A percentile compares a stretch with the other conserved stretches of the same genome.
Evolutionary conservation across 805 yeast genomes (phyloP).

Genomic region (Zygoascus biomembranicola): DNA sequence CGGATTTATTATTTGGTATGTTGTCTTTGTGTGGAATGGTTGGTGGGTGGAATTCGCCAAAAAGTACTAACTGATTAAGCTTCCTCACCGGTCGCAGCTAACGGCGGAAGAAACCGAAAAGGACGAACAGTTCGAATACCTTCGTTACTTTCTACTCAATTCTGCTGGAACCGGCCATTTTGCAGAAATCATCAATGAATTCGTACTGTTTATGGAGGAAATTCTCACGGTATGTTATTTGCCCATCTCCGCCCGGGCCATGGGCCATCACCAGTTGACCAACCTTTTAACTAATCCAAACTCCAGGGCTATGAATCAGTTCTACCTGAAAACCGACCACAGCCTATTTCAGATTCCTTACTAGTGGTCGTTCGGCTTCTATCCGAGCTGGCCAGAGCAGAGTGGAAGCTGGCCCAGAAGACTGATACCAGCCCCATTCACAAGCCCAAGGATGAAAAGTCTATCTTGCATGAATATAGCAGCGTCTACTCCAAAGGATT

Average conservation of each 20-base stretch:
- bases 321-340: not conserved
- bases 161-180: constrained; percentile 13
- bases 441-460: not conserved
- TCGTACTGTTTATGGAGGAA: constrained; percentile 6
- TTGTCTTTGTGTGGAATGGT: not conserved
- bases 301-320: not conserved
- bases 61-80: not conserved
- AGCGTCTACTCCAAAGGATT: constrained; percentile 3
- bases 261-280: too few species aligned
- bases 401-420: constrained; percentile 10
- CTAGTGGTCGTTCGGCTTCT: constrained; percentile 11
- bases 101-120: constrained; percentile 11
- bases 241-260: too few species aligned
- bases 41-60: not conserved
- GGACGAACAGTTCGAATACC: constrained; percentile 8
- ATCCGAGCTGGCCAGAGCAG: constrained; percentile 10
- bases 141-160: constrained; percentile 8
- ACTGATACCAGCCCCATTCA: not conserved
- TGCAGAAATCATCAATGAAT: constrained; percentile 12
- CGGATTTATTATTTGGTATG: constrained; percentile 1
- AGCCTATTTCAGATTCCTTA: constrained; percentile 5
- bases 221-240: constrained; percentile 9
- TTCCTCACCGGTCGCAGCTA: constrained; percentile 11
- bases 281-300: not conserved
- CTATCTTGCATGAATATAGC: constrained; percentile 1